Percentiles rank a stretch among this genome's conserved stretches.
Evolutionary conservation across 2,329 filamentous ascomycete genomes (phyloP).

Genomic region (Hypoxylon sp.): DNA sequence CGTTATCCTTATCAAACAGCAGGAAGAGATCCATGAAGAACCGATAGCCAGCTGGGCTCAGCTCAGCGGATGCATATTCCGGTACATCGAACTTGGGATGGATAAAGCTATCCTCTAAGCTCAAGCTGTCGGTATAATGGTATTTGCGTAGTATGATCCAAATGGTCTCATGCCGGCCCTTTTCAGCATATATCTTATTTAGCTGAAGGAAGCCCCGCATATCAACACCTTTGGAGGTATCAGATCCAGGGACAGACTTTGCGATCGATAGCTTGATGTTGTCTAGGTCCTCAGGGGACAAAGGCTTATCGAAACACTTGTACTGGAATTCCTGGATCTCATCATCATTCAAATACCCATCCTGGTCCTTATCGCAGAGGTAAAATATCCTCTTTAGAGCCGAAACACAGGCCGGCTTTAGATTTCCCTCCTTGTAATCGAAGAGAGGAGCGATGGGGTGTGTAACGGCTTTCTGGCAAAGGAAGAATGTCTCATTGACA

Average conservation of each 20-base stretch:
- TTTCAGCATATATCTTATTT: constrained; percentile 97
- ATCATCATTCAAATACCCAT: constrained; percentile 89
- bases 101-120: constrained; percentile 89
- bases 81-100: constrained; percentile 96
- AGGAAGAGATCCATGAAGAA: constrained; percentile 98
- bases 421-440: constrained; percentile 89
- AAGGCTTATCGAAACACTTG: constrained; percentile 90
- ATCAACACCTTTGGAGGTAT: constrained; percentile 80
- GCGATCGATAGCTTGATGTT: constrained; percentile 93
- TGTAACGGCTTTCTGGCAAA: constrained; percentile 98
- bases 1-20: constrained; percentile 96
- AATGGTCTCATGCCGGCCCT: constrained; percentile 96
- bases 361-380: constrained; percentile 95
- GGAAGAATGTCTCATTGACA: constrained; percentile 96
- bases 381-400: constrained; percentile 94
- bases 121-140: constrained; percentile 95
- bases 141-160: constrained; percentile 98
- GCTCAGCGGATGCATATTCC: constrained; percentile 90
- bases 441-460: constrained; percentile 97
- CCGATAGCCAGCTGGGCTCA: constrained; percentile 93
- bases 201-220: constrained; percentile 87
- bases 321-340: constrained; percentile 93
- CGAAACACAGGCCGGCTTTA: constrained; percentile 91
- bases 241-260: constrained; percentile 74
- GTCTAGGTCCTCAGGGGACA: constrained; percentile 84